Evolutionary conservation across 768 basidiomycete species (phyloP).

Genomic region (Sarcodon sp.): DNA sequence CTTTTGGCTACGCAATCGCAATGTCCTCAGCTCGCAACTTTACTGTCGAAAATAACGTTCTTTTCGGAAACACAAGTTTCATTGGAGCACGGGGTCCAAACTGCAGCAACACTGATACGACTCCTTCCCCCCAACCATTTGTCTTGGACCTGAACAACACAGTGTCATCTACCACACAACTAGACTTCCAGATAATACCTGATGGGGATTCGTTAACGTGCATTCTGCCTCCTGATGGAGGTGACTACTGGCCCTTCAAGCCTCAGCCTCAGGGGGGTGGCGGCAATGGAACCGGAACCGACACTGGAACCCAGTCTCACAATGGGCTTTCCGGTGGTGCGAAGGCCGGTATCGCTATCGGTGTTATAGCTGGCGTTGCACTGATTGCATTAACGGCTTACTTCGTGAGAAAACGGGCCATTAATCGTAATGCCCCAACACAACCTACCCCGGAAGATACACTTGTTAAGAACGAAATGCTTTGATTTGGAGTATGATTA

Average conservation of each 20-base stretch:
- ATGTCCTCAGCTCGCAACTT: conserved; percentile 53
- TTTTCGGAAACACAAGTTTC: conserved; percentile 63
- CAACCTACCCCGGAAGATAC: not conserved
- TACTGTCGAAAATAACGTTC: conserved; percentile 45
- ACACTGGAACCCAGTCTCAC: conserved; percentile 8
- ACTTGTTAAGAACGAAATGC: too few relatives aligned
- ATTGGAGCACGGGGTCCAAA: conserved; percentile 58
- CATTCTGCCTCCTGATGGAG: conserved; percentile 51
- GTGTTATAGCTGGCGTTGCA: conserved; percentile 33
- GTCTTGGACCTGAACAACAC: conserved; percentile 36
- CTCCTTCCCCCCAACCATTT: conserved; percentile 46
- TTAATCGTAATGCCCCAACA: conserved; percentile 16
- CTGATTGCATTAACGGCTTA: conserved; percentile 26
- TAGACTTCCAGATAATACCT: conserved; percentile 34
- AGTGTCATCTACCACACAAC: conserved; percentile 30
- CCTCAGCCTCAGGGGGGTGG: conserved; percentile 26
- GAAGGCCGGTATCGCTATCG: conserved; percentile 37
- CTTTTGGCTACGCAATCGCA: conserved; percentile 66
- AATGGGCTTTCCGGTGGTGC: conserved; percentile 19
- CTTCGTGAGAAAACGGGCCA: conserved; percentile 35
- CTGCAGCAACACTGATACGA: conserved; percentile 35
- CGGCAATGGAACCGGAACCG: not conserved
- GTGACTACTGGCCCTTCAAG: conserved; percentile 64
- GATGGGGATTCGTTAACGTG: conserved; percentile 53
- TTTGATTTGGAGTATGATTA: too few relatives aligned